Percentiles rank a stretch among this genome's conserved stretches.
phyloP scores from a whole-genome alignment of 2,329 filamentous ascomycete species.

The Arthrobotrys sphaeroides region DNA sequence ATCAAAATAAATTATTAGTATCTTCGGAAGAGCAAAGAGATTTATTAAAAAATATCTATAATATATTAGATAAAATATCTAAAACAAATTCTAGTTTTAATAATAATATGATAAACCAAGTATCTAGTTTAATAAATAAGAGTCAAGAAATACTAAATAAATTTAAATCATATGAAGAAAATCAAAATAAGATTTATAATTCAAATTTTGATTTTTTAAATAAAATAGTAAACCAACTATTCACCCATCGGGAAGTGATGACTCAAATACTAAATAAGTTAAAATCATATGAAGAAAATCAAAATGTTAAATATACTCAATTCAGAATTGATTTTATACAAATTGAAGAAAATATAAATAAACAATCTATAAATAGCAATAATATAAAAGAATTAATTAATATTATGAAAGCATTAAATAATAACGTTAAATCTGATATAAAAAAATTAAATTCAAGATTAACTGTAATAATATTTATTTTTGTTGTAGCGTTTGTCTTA shows the following conservation, averaged over 20 bases:
- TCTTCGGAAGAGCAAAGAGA: not conserved
- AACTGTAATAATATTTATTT: not conserved
- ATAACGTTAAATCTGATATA: conserved; percentile 5
- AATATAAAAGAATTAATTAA: conserved; percentile 3
- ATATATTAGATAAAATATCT: not conserved
- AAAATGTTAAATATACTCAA: not conserved
- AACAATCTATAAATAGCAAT: not conserved
- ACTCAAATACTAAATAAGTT: not conserved
- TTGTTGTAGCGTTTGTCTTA: not conserved
- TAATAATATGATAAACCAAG: not conserved
- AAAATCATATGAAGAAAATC: not conserved
- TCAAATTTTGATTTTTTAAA: not conserved
- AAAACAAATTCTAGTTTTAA: not conserved
- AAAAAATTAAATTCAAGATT: not conserved
- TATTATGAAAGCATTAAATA: not conserved
- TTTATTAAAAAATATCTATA: conserved; percentile 2
- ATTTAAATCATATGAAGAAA: no score
- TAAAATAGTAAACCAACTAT: not conserved
- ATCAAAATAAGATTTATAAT: not conserved
- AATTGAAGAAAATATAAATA: not conserved
- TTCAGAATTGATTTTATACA: not conserved
- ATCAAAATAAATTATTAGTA: conserved; percentile 2
- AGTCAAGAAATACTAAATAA: not conserved
- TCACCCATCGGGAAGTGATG: not conserved
- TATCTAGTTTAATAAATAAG: not conserved